phyloP scores from a whole-genome alignment of 805 yeast genomes.

The Yarrowia sp. region DNA sequence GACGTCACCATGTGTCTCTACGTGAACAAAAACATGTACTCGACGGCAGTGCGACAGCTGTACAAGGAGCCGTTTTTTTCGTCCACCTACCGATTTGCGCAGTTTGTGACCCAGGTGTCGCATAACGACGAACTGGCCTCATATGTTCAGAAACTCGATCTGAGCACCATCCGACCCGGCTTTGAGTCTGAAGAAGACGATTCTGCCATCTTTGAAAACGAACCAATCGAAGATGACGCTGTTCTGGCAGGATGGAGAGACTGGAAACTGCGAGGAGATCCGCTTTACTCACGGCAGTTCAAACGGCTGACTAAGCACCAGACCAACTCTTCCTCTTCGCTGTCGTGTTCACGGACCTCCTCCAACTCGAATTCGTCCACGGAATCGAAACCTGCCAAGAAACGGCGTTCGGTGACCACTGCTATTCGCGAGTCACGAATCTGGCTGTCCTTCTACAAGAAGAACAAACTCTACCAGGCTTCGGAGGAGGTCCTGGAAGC shows the following conservation, averaged over 20 bases:
- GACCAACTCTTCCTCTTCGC: not conserved
- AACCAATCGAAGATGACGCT: conserved; percentile 41
- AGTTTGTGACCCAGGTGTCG: conserved; percentile 73
- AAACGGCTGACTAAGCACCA: conserved; percentile 15
- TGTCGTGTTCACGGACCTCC: conserved; percentile 6
- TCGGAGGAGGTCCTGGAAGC: conserved; percentile 18
- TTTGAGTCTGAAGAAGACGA: conserved; percentile 37
- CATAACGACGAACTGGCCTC: conserved; percentile 62
- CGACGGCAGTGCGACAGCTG: conserved; percentile 60
- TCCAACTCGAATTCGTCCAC: conserved; percentile 2
- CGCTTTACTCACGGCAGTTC: conserved; percentile 57
- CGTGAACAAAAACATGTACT: conserved; percentile 60
- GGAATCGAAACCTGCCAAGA: conserved; percentile 1
- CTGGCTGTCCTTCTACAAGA: conserved; percentile 23
- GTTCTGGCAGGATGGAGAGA: conserved; percentile 89
- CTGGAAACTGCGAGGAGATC: conserved; percentile 81
- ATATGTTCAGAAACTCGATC: conserved; percentile 63
- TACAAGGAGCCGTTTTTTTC: conserved; percentile 64
- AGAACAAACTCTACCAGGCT: conserved; percentile 11
- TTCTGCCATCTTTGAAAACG: conserved; percentile 39
- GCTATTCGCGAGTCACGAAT: conserved; percentile 7
- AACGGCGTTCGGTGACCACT: not conserved
- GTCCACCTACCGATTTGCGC: conserved; percentile 81
- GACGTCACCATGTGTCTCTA: conserved; percentile 57
- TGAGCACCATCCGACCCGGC: conserved; percentile 54